Evolutionary conservation across 805 yeast species (phyloP), one percentile per base, ranked within the genome.

Genomic region (Candida fluviatilis): DNA sequence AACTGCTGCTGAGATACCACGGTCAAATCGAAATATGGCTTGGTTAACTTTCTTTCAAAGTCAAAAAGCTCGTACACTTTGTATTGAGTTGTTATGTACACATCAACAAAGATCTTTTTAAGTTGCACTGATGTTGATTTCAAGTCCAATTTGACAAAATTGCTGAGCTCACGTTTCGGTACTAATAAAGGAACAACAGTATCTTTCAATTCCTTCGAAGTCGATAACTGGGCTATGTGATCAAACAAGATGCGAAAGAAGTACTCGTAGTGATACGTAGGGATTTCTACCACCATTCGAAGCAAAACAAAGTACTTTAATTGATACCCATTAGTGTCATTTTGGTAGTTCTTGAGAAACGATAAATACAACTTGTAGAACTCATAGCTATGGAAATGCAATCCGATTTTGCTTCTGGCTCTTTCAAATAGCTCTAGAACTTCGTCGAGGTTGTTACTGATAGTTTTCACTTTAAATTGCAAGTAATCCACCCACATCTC

Each of bases 61-160:
- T 59, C 54, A 52, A 66, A 79, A 10, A 76, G 38, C 41, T 75
- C 76, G 54, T 60, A 76, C 1, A 68, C 64, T 33, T 71, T 67
- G 46, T 62, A 76, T 48, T 80, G 86, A 1, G 76, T 74, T 0
- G 79, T 69, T 18, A 77, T 74, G 50, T 69, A 80, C 3, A 69
- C 58, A 49, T 80, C 84, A 3, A 71, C 66, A 43, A 69, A 73
- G 4, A 64, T 46, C 45, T 78, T 77, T 41, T 69, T 71, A 25
- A 78, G 46, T 37, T 64, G 68, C 3, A 54, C 47, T 27, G 55
- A 42, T 4, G 52, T 62, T 55, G 28, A 60, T 38, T 38, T 69
- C 62, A 47, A 38, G 31, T 53, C 54, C 23, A 47, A 47, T 26
- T 43, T 45, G 16, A 39, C 40, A 26, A 47, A 43, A 5, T 35